Percentiles rank a stretch among this genome's conserved stretches.
Evolutionary conservation across 768 basidiomycete species (phyloP).

Genomic region (Fomitopsis pulvina): DNA sequence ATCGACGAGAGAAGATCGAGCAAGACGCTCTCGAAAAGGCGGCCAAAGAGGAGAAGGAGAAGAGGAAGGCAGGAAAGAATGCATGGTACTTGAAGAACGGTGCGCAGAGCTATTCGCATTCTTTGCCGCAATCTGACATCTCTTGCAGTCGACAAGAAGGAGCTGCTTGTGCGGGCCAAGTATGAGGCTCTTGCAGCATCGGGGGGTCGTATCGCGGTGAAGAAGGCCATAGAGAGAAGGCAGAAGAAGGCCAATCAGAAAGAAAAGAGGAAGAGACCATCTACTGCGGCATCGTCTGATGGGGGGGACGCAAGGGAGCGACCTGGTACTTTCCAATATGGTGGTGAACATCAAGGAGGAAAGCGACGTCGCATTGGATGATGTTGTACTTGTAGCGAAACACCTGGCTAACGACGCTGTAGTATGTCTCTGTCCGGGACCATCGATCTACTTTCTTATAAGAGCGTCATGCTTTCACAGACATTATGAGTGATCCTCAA

Average conservation of each 20-base stretch:
- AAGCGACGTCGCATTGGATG: constrained; percentile 3
- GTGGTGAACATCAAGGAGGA: neutral
- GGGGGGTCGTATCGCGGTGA: constrained; percentile 78
- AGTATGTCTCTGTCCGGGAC: no score
- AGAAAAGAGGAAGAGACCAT: constrained; percentile 83
- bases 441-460: no score
- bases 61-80: constrained; percentile 69
- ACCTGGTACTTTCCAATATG: neutral
- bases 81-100: constrained; percentile 84
- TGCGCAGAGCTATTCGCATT: constrained; percentile 32
- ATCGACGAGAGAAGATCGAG: constrained; percentile 64
- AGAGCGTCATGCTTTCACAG: no score
- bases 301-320: neutral
- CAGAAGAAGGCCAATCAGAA: constrained; percentile 82
- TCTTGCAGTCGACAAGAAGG: constrained; percentile 66
- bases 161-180: constrained; percentile 63
- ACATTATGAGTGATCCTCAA: no score
- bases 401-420: no score
- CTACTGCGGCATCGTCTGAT: constrained; percentile 22
- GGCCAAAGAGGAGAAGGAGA: constrained; percentile 51
- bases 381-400: no score
- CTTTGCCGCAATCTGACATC: neutral
- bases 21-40: constrained; percentile 49
- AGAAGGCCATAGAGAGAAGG: constrained; percentile 85
- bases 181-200: constrained; percentile 71